Evolutionary conservation across 2,329 filamentous ascomycete genomes (phyloP), one percentile per base, ranked within the genome.

Genomic region (Neofusicoccum laricinum): DNA sequence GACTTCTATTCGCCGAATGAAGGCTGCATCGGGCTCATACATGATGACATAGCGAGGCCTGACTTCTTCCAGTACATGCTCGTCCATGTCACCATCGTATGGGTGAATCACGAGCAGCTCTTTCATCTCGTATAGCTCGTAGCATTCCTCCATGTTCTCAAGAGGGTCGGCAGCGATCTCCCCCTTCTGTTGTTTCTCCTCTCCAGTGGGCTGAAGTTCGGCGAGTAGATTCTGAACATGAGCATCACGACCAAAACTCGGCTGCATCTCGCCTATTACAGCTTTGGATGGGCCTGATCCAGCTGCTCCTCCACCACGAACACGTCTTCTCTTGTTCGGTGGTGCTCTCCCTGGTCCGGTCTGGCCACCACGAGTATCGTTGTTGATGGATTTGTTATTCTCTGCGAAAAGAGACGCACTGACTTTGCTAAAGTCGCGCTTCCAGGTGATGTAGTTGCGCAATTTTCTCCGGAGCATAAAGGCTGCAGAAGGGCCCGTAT

Each of bases 31-130:
- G 0, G 95, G 94, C 75, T 98, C 95, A 77, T 97, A 99, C 95
- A 99, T 98, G 79, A 99, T 90, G 65, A 99, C 92, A 76, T 97
- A 97, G 66, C 91, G 88, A 38, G 95, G 95, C 72, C 91, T 93
- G 65, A 95, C 84, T 77, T 99, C 95, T 75, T 99, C 94, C 1
- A 99, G 85, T n/a, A 98, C 85, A 75, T 96, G 92, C 74, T 98
- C 95, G 75, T 99, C 95, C 80, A 94, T 90, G 74, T 98, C 95
- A 11, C 93, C 93, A 66, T 97, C 93, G 75, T 97, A 99, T 1
- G 95, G 90, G 75, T 98, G 95, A 17, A 98, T 84, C 45, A 97
- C 87, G 12, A 98, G 84, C 19, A 98, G 81, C 69, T 97, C 91
- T 69, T 92, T 86, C 88, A 96, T 95, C 63, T 96, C 91, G 75